Base-by-base conservation (phyloP, 148 eudicot genomes). In the Rhododendron vialii region DNA sequence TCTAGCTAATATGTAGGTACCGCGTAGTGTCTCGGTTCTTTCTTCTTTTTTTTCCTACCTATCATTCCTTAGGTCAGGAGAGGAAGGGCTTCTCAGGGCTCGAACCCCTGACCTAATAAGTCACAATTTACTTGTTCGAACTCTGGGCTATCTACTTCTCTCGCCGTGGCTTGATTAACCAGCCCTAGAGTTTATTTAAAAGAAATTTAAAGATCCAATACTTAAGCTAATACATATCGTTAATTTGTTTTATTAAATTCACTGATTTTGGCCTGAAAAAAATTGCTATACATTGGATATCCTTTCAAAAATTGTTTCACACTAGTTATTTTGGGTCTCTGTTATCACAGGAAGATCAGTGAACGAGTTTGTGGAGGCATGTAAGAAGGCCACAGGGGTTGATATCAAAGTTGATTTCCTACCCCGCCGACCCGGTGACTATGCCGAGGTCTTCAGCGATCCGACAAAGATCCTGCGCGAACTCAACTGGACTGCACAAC, bases 321-420 rank as follows among this genome's bases (percentile, higher is more conserved):
- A n/a, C 15, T 67, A 7, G 12, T 67, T 67, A 7, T 48, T 28
- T 75, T 65, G 14, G 38, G 41, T 53, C 26, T 24, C 17, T 55
- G 74, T 65, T n/a, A n/a, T 63, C 88, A 89, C 89, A 90, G 92
- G 93, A 83, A 87, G 92, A 84, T 91, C 93, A 13, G 93, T 91
- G 38, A 90, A 90, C 74, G 93, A 91, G 85, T 91, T 91, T 87
- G 92, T 91, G 55, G 91, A 88, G 87, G 93, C 93, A 24, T 91
- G 93, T 63, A 91, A 91, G 88, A 86, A 84, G 84, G 92, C 93
- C 55, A 91, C 93, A 0, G 92, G 92, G 24, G 90, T 81, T 30
- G 22, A 88, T 26, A 84, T 91, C 79, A 91, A 90, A 76, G 91
- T 91, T 11, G 93, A 91, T 0, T 89, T 35, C 84, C 89, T 91